These are phyloP conservation scores for Aureobasidium mangrovei DNA, from an alignment of 2,329 filamentous ascomycete genomes.

Conservation along the genomic window DNA sequence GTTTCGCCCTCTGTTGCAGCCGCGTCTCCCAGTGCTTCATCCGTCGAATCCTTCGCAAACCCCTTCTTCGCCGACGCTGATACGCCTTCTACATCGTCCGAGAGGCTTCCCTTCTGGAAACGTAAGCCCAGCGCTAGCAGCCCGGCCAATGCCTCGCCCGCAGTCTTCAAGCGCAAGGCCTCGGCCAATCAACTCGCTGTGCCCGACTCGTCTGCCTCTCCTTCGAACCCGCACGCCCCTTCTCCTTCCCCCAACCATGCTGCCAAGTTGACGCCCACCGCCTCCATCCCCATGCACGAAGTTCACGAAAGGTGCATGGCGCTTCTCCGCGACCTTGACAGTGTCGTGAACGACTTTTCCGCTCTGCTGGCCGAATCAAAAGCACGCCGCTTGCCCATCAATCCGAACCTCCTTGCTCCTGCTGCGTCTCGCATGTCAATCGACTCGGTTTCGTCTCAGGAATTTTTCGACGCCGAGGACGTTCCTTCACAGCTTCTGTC, in stretches of 20 bases:
- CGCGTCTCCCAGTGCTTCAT: constrained; percentile 13
- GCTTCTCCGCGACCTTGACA: constrained; percentile 75
- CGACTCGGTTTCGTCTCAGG: constrained; percentile 72
- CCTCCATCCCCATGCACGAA: constrained; percentile 36
- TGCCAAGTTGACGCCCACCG: constrained; percentile 22
- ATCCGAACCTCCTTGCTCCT: neutral
- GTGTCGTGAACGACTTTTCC: constrained; percentile 74
- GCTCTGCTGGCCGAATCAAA: constrained; percentile 70
- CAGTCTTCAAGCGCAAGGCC: constrained; percentile 40
- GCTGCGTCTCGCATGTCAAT: constrained; percentile 57
- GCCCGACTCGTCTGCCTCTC: constrained; percentile 31
- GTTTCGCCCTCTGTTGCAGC: constrained; percentile 34
- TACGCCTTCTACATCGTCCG: constrained; percentile 25
- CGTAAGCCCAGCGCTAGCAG: constrained; percentile 60
- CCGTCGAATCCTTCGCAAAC: constrained; percentile 19
- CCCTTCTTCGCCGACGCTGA: constrained; percentile 27
- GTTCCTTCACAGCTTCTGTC: constrained; percentile 61
- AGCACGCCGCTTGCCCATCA: constrained; percentile 52
- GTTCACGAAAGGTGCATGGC: constrained; percentile 77
- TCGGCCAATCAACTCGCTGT: constrained; percentile 44
- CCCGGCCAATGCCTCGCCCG: constrained; percentile 26
- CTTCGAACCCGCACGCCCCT: constrained; percentile 22
- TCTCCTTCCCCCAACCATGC: constrained; percentile 28
- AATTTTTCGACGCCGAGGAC: constrained; percentile 89
- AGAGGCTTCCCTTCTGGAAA: constrained; percentile 82